phyloP scores from a whole-genome alignment of 768 basidiomycete species.

The Pisolithus marmoratus region DNA sequence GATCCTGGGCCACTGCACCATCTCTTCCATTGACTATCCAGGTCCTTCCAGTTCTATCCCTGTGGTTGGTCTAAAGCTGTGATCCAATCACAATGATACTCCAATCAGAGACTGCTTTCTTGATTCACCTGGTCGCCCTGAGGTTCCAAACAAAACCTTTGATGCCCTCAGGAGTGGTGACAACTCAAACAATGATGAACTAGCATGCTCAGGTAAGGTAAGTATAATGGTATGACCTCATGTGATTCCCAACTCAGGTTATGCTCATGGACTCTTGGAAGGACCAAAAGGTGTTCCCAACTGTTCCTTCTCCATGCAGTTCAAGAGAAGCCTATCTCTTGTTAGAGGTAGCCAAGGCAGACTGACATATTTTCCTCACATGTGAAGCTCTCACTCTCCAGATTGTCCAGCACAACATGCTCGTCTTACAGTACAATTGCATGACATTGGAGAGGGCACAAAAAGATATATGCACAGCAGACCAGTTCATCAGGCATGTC shows the following conservation, averaged over 20 bases:
- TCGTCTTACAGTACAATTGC: slow-evolving; percentile 1
- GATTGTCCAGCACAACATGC: background rate
- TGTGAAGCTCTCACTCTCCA: background rate
- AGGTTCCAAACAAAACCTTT: no score
- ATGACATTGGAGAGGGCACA: slow-evolving; percentile 1
- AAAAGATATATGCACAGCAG: background rate
- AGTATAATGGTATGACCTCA: no score
- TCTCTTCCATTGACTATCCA: background rate
- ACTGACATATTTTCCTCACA: background rate
- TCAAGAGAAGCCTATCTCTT: slow-evolving; percentile 2
- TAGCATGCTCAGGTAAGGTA: no score
- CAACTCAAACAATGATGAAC: no score
- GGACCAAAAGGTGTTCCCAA: no score
- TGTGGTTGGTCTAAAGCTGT: background rate
- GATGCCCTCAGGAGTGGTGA: no score
- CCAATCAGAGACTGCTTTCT: no score
- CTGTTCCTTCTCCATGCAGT: background rate
- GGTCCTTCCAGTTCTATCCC: background rate
- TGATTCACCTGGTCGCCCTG: no score
- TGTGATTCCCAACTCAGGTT: no score
- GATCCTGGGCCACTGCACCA: background rate
- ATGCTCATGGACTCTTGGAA: background rate
- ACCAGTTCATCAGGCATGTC: background rate
- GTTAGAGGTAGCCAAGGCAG: background rate
- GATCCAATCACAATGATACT: no score